Percentiles rank a stretch among this genome's conserved stretches.
Conservation (phyloP, 331 rosid genomes). For the Quercus lobata region DNA sequence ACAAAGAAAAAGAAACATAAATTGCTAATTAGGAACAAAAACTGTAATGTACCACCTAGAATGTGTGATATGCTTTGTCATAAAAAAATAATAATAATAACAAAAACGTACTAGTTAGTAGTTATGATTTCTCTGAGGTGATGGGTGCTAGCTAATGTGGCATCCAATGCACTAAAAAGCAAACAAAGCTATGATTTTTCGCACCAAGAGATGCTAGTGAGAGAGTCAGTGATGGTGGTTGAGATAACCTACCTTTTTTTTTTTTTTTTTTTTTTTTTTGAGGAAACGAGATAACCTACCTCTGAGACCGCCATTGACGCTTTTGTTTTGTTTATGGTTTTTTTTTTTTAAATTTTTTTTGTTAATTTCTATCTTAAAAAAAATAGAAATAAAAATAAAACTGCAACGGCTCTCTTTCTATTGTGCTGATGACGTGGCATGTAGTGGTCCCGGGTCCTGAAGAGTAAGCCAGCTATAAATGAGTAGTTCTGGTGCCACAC, state of each 20-base stretch:
- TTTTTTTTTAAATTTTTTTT: no score
- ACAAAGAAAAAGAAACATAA: no score
- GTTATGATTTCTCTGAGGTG: slow-evolving; percentile 33
- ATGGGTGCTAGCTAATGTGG: slow-evolving; percentile 26
- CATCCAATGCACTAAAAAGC: slow-evolving; percentile 26
- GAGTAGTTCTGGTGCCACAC: no score
- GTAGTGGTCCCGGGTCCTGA: background rate
- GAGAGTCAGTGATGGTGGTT: slow-evolving; percentile 5
- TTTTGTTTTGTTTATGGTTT: no score
- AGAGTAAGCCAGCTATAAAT: background rate
- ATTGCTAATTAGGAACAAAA: background rate
- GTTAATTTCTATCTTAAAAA: no score
- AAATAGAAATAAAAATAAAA: no score
- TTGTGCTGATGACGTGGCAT: slow-evolving; percentile 22
- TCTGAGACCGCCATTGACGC: slow-evolving; percentile 7
- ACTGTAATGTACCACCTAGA: background rate
- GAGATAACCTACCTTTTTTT: background rate
- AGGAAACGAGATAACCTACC: background rate
- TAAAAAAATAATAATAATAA: no score
- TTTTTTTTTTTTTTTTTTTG: no score
- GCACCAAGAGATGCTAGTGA: background rate
- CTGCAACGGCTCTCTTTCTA: slow-evolving; percentile 30
- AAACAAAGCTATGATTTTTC: background rate
- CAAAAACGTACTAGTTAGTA: slow-evolving; percentile 29
- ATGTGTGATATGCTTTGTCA: background rate